These are phyloP conservation scores for Ambrosiella beaveri DNA, from an alignment of 2,329 filamentous ascomycete species.

Conservation along the genomic window DNA sequence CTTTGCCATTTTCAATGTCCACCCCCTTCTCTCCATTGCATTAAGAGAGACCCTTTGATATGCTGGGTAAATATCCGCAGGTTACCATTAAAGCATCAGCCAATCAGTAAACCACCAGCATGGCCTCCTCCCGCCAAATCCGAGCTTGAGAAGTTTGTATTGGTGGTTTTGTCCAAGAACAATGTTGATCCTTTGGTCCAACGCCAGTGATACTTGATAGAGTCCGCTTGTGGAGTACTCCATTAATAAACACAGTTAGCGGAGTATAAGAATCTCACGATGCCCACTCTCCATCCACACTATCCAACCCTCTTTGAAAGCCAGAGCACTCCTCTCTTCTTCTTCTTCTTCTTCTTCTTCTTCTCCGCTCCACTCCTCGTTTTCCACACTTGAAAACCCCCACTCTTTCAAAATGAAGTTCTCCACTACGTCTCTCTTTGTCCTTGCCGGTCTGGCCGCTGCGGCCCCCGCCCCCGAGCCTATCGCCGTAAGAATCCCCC, in stretches of 20 bases:
- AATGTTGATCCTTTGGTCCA: background rate
- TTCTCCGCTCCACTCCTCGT: background rate
- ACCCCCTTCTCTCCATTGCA: background rate
- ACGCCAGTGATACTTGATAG: background rate
- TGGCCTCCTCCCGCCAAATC: too few species aligned
- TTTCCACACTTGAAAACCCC: background rate
- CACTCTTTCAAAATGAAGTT: slow-evolving; percentile 18
- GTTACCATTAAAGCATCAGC: background rate
- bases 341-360: background rate
- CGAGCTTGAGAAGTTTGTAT: too few species aligned
- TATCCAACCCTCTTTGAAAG: background rate
- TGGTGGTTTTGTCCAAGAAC: background rate
- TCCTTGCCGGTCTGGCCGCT: slow-evolving; percentile 16
- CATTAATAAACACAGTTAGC: too few species aligned
- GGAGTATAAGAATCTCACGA: too few species aligned
- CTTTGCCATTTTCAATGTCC: background rate
- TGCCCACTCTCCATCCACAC: background rate
- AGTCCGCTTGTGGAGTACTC: too few species aligned
- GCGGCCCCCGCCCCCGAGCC: slow-evolving; percentile 17
- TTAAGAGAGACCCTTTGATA: background rate
- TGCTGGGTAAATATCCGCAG: background rate
- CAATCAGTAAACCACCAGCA: background rate
- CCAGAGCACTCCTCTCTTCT: background rate
- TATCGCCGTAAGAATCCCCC: slow-evolving; percentile 16
- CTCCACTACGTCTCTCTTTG: slow-evolving; percentile 17